phyloP scores from a whole-genome alignment of 139 green algal genomes.

The Tetratostichococcus sp. region DNA sequence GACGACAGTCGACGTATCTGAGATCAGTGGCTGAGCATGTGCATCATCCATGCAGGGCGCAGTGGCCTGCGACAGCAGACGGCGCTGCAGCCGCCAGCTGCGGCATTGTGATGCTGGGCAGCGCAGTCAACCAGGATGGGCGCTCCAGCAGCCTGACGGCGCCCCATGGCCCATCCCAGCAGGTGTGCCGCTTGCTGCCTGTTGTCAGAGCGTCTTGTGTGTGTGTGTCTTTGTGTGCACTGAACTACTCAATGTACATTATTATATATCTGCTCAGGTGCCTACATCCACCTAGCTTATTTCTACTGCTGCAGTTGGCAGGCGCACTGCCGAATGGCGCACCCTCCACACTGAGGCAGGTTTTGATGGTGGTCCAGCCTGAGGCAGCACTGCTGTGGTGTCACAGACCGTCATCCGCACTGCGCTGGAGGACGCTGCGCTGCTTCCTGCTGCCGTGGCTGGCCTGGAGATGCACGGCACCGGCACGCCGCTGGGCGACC shows the following conservation, averaged over 20 bases:
- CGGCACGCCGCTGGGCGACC: constrained; percentile 74
- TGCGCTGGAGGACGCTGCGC: constrained; percentile 12
- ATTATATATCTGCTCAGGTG: too few species aligned
- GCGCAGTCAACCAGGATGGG: constrained; percentile 60
- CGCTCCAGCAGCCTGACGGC: constrained; percentile 53
- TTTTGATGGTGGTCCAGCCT: neutral
- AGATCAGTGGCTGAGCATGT: too few species aligned
- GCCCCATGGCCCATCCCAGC: constrained; percentile 56
- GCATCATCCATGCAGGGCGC: neutral
- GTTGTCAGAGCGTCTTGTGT: too few species aligned
- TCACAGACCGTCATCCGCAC: constrained; percentile 30
- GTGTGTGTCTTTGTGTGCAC: too few species aligned
- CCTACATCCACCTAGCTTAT: too few species aligned
- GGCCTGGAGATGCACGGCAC: constrained; percentile 60
- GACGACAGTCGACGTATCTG: too few species aligned
- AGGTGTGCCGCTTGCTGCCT: too few species aligned
- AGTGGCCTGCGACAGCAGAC: neutral
- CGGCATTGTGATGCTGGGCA: constrained; percentile 16
- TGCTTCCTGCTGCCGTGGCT: constrained; percentile 18
- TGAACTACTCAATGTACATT: too few species aligned
- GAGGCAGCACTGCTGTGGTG: neutral
- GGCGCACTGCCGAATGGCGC: too few species aligned
- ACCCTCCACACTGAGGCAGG: too few species aligned
- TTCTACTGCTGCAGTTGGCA: too few species aligned
- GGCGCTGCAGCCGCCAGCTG: neutral